Evolutionary conservation across 2,329 filamentous ascomycete genomes (phyloP).

Genomic region (Penicillium sp.): DNA sequence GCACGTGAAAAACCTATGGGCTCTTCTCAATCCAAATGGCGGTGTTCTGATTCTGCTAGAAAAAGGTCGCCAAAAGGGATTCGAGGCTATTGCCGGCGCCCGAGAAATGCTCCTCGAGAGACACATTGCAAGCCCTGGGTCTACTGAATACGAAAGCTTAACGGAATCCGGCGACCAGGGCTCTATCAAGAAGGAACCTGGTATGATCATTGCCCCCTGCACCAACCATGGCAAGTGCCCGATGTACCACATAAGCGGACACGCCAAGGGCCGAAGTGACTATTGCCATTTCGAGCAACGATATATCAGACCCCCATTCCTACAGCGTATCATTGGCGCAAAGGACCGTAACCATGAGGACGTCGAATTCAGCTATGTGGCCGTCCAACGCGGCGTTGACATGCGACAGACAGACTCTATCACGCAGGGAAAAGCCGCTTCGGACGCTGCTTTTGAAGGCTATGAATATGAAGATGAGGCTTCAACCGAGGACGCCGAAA

Average conservation of each 20-base stretch:
- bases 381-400: conserved; percentile 72
- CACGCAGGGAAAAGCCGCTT: conserved; percentile 54
- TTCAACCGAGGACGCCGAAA: conserved; percentile 1
- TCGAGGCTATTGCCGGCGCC: conserved; percentile 84
- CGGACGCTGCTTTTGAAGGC: conserved; percentile 66
- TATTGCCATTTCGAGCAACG: conserved; percentile 89
- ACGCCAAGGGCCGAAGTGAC: conserved; percentile 72
- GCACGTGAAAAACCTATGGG: conserved; percentile 85
- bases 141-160: conserved; percentile 39
- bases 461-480: conserved; percentile 61
- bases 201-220: conserved; percentile 65
- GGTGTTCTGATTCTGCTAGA: conserved; percentile 85
- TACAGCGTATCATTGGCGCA: conserved; percentile 68
- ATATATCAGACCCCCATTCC: conserved; percentile 76
- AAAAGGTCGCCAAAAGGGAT: conserved; percentile 86
- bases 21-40: conserved; percentile 73
- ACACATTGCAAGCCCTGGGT: conserved; percentile 61
- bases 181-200: conserved; percentile 48
- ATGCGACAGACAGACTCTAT: conserved; percentile 42
- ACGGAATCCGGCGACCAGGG: conserved; percentile 25
- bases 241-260: conserved; percentile 73
- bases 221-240: conserved; percentile 86
- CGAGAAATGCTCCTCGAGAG: conserved; percentile 73
- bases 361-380: conserved; percentile 83
- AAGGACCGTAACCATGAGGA: conserved; percentile 79